Percentiles rank a stretch among this genome's conserved stretches.
phyloP scores from a whole-genome alignment of 208 protist species.

The Leishmania martiniquensis region DNA sequence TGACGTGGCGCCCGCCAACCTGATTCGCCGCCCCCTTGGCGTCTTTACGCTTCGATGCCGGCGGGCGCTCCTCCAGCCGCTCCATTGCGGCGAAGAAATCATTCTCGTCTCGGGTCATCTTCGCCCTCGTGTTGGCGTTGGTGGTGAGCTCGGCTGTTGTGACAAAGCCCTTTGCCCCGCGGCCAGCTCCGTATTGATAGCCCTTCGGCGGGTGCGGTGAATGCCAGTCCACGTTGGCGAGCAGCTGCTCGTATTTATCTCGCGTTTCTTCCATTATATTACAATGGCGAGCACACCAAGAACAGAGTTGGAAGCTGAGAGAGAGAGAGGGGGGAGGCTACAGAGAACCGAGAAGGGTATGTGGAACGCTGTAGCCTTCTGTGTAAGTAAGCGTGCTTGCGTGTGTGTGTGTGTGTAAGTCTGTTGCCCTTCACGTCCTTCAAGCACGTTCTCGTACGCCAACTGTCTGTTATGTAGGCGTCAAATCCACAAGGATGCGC shows the following conservation, averaged over 20 bases:
- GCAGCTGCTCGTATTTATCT: conserved; percentile 82
- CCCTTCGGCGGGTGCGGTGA: conserved; percentile 60
- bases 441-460: not conserved
- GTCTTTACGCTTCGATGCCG: conserved; percentile 12
- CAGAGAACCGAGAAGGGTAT: not conserved
- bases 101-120: conserved; percentile 45
- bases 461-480: not conserved
- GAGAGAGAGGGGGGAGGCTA: not conserved
- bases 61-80: conserved; percentile 48
- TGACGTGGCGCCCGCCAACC: not conserved
- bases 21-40: not conserved
- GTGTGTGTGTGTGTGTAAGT: too few relatives aligned
- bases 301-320: not conserved
- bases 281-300: not conserved
- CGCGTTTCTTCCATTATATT: conserved; percentile 16
- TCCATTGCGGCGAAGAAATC: conserved; percentile 58
- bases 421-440: not conserved
- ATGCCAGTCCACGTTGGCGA: conserved; percentile 80
- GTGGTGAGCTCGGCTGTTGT: conserved; percentile 80
- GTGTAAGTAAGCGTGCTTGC: too few relatives aligned
- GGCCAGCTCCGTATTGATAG: conserved; percentile 80
- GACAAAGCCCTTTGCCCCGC: conserved; percentile 76
- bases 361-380: too few relatives aligned
- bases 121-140: conserved; percentile 20
- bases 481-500: not conserved